phyloP scores from a whole-genome alignment of 495 filamentous ascomycete species.

The Geopyxis carbonaria region DNA sequence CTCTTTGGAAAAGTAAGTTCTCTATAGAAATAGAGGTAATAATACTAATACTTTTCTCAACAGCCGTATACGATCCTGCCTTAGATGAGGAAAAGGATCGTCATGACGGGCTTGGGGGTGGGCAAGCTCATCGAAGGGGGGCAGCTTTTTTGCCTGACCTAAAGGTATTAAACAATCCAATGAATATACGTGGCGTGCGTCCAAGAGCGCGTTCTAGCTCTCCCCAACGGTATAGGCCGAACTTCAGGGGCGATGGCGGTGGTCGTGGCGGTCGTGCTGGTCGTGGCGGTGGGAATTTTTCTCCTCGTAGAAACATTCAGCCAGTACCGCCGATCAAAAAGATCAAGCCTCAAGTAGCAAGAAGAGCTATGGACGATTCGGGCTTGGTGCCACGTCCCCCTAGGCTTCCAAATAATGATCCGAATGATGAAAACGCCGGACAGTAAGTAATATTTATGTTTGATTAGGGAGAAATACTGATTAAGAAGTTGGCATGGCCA shows the following conservation, averaged over 20 bases:
- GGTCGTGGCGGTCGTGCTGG: background rate
- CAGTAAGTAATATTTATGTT: too few species aligned
- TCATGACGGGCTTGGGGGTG: slow-evolving; percentile 21
- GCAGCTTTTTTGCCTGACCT: slow-evolving; percentile 15
- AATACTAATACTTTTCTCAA: background rate
- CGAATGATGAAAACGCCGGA: too few species aligned
- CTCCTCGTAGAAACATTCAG: background rate
- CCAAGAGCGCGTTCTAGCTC: slow-evolving; percentile 3
- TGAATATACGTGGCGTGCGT: slow-evolving; percentile 1
- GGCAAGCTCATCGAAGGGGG: slow-evolving; percentile 20
- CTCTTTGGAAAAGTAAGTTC: slow-evolving; percentile 16
- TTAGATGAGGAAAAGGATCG: slow-evolving; percentile 14
- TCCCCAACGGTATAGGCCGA: too few species aligned
- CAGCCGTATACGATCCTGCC: slow-evolving; percentile 16
- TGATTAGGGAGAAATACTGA: too few species aligned
- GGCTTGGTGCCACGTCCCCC: too few species aligned
- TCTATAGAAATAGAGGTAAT: background rate
- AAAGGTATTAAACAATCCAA: too few species aligned
- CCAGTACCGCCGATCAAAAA: too few species aligned
- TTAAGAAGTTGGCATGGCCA: too few species aligned
- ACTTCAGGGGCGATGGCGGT: background rate
- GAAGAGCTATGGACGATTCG: too few species aligned
- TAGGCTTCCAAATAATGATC: too few species aligned
- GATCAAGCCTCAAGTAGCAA: too few species aligned
- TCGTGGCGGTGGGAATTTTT: background rate